These are phyloP conservation scores for Royoungia palumana DNA, from an alignment of 768 basidiomycete genomes.

Conservation along the genomic window DNA sequence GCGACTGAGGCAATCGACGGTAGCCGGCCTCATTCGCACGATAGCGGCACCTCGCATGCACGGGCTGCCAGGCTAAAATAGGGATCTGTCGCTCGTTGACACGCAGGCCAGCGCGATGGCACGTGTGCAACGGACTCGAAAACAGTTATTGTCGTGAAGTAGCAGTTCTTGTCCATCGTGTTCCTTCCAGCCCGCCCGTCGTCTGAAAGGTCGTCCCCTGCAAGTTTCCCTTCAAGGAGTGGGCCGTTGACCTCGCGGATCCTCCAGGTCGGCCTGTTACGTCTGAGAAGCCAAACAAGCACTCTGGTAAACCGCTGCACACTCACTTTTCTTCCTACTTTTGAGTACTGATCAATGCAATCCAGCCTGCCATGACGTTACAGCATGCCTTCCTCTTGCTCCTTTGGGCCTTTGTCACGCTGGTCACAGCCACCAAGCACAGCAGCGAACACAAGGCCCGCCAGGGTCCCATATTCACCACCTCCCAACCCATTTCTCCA, in stretches of 20 bases:
- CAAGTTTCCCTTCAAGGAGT: neutral
- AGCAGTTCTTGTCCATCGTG: neutral
- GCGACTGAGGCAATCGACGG: too few relatives aligned
- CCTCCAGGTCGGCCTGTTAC: neutral
- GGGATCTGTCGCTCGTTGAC: too few relatives aligned
- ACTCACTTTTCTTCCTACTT: neutral
- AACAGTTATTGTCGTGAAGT: slow-evolving; percentile 9
- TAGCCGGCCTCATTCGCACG: too few relatives aligned
- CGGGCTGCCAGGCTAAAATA: too few relatives aligned
- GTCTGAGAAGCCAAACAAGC: neutral
- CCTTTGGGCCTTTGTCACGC: slow-evolving; percentile 6
- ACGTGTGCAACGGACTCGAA: slow-evolving; percentile 13
- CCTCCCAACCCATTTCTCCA: neutral
- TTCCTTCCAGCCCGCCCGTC: neutral
- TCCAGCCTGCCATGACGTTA: slow-evolving; percentile 14
- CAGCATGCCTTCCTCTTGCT: slow-evolving; percentile 1
- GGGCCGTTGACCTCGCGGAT: neutral
- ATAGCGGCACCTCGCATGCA: too few relatives aligned
- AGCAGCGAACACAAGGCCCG: slow-evolving; percentile 19
- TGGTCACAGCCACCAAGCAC: slow-evolving; percentile 13
- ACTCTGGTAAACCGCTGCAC: neutral
- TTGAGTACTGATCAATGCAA: neutral
- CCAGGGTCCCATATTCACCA: slow-evolving; percentile 14
- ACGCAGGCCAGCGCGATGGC: neutral
- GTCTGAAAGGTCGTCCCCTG: neutral